These are phyloP conservation scores for Monosporascus sp. DNA, from an alignment of 2,329 filamentous ascomycete species.

Conservation along the genomic window DNA sequence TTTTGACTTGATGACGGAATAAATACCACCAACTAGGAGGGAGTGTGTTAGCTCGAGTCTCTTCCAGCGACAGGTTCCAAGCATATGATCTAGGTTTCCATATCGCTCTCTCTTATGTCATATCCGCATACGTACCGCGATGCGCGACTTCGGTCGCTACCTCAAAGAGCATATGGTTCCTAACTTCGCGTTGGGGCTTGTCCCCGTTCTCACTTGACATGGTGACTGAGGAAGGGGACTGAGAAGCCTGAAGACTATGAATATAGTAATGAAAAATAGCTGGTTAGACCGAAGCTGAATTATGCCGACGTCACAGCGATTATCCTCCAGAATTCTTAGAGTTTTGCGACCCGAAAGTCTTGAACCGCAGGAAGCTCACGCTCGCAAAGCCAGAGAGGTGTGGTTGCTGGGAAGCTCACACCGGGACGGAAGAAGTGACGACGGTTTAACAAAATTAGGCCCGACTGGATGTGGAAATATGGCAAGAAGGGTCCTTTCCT, in stretches of 20 bases:
- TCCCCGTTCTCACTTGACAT: slow-evolving; percentile 45
- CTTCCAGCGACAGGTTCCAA: not conserved
- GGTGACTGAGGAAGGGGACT: slow-evolving; percentile 17
- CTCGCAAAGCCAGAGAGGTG: too few species aligned
- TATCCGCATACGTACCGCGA: slow-evolving; percentile 59
- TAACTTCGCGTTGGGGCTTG: slow-evolving; percentile 63
- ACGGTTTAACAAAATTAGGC: too few species aligned
- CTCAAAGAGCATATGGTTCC: slow-evolving; percentile 95
- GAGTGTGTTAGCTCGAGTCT: slow-evolving; percentile 13
- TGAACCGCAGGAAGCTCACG: too few species aligned
- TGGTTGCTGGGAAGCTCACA: too few species aligned
- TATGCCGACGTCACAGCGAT: too few species aligned
- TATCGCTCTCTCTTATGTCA: not conserved
- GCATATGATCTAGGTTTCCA: not conserved
- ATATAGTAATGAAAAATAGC: too few species aligned
- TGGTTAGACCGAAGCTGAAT: not conserved
- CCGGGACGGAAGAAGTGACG: too few species aligned
- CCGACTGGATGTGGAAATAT: too few species aligned
- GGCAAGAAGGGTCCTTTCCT: too few species aligned
- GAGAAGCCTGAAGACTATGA: not conserved
- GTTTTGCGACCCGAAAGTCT: too few species aligned
- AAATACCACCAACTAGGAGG: slow-evolving; percentile 84
- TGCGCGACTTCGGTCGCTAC: slow-evolving; percentile 96
- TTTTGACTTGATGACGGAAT: slow-evolving; percentile 98
- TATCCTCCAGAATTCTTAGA: too few species aligned